Base-by-base conservation (phyloP, 1,139 yeast species). In the Yamadazyma jaroonii region DNA sequence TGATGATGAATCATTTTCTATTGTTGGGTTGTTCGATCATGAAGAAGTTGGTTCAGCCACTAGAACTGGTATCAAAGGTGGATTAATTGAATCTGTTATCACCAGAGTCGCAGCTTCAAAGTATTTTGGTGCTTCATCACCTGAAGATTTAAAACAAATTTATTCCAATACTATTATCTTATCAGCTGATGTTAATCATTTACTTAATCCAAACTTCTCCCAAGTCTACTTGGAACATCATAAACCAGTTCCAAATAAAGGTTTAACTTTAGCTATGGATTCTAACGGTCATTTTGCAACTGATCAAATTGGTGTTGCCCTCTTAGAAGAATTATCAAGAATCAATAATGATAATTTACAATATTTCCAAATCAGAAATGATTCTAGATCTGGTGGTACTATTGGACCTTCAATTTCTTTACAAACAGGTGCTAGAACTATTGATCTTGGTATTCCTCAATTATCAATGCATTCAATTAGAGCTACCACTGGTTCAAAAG, bases 181-280 rank as follows among this genome's bases (percentile, higher is more conserved):
- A 30, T 68, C 74, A 0, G 72, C 75, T 1, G 77, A 71, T 43
- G 75, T 71, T 12, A 70, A 65, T n/a, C 77, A 71, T 45, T 63
- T 67, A 15, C 48, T 69, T 27, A 71, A 71, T 45, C 77, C 77
- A n/a, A 70, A 70, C 47, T 71, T 67, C 42, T 40, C 50, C 14
- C 47, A 50, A 17, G 64, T 54, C 4, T 71, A 71, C 44, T 57
- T 70, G 41, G 64, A 63, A 32, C 53, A 58, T 32, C 72, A 70
- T 49, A 59, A 51, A 40, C 74, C 76, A 1, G 45, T 64, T 10
- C 75, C 74, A 33, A 71, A 71, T 44, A 60, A 53, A 4, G 77
- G 77, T 1, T 54, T 71, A 3, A 54, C 70, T 2, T 47, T 69
- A 32, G 62, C 71, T 32, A 51, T 65, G 35, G 75, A 70, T 45